Conservation (phyloP, 1,284 basidiomycete genomes). For the Pseudozyma flocculosa region DNA sequence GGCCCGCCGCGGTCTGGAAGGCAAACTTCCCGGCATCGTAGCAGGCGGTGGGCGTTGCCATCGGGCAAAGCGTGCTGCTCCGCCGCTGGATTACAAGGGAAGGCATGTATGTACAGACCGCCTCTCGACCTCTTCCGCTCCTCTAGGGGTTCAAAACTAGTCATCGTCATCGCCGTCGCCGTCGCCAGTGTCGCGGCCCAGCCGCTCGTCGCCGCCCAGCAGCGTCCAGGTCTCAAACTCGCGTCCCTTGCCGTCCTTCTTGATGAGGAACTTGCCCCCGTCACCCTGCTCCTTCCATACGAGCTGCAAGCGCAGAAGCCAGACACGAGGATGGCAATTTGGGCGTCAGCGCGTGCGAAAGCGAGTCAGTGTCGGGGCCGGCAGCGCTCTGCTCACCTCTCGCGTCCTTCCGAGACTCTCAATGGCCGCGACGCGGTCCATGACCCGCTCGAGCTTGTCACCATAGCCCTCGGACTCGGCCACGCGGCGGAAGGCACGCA, state of each 20-base stretch:
- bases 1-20: constrained; percentile 14
- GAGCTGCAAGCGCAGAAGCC: constrained; percentile 3
- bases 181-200: constrained; percentile 27
- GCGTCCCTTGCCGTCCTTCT: constrained; percentile 41
- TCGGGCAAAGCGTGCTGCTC: too few relatives aligned
- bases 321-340: neutral
- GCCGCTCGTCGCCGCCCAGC: constrained; percentile 48
- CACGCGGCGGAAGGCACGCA: constrained; percentile 43
- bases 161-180: neutral
- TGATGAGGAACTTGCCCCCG: constrained; percentile 43
- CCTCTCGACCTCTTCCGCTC: too few relatives aligned
- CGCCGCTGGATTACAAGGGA: too few relatives aligned
- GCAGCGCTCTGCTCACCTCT: constrained; percentile 10
- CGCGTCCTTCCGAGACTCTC: constrained; percentile 43
- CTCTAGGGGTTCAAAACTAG: too few relatives aligned
- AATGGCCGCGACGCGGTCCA: constrained; percentile 52
- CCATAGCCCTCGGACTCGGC: constrained; percentile 42
- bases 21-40: constrained; percentile 18
- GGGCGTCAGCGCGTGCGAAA: too few relatives aligned
- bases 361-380: too few relatives aligned
- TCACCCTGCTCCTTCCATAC: constrained; percentile 54
- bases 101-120: too few relatives aligned
- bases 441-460: constrained; percentile 46
- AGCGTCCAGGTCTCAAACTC: constrained; percentile 48
- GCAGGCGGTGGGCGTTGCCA: too few relatives aligned